Percentiles rank a stretch among this genome's conserved stretches.
Evolutionary conservation across 495 filamentous ascomycete genomes (phyloP).

Genomic region (Tirmania nivea): DNA sequence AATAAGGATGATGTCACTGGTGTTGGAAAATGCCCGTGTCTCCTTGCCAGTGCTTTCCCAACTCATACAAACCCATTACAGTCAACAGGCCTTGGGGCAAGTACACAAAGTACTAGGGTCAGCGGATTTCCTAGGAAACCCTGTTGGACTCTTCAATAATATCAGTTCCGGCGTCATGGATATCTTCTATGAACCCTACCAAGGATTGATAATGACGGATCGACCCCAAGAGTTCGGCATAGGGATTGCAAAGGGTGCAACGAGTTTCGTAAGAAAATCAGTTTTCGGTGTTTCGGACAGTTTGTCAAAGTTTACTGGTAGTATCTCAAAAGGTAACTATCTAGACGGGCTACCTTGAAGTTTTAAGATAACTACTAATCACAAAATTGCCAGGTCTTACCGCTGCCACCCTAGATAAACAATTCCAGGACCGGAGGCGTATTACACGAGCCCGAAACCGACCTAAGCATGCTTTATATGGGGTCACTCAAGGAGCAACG

Average conservation of each 20-base stretch:
- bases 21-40: constrained; percentile 87
- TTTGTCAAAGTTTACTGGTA: constrained; percentile 88
- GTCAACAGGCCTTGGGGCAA: constrained; percentile 84
- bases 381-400: constrained; percentile 32
- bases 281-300: constrained; percentile 93
- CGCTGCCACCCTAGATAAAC: constrained; percentile 88
- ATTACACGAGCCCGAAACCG: constrained; percentile 85
- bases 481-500: constrained; percentile 85
- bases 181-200: constrained; percentile 98
- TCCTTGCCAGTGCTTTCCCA: constrained; percentile 62
- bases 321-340: constrained; percentile 60
- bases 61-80: constrained; percentile 82
- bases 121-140: constrained; percentile 95
- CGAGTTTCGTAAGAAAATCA: constrained; percentile 93
- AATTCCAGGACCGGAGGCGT: constrained; percentile 87
- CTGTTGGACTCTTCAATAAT: constrained; percentile 93
- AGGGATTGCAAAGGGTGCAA: constrained; percentile 88
- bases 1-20: constrained; percentile 71
- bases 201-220: constrained; percentile 91
- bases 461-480: constrained; percentile 90
- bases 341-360: not conserved
- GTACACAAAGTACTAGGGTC: constrained; percentile 91
- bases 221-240: constrained; percentile 79
- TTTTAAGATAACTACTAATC: not conserved
- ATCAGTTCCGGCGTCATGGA: constrained; percentile 89